phyloP scores from a whole-genome alignment of 257 asterid genomes.

The Thymus mandschuricus region DNA sequence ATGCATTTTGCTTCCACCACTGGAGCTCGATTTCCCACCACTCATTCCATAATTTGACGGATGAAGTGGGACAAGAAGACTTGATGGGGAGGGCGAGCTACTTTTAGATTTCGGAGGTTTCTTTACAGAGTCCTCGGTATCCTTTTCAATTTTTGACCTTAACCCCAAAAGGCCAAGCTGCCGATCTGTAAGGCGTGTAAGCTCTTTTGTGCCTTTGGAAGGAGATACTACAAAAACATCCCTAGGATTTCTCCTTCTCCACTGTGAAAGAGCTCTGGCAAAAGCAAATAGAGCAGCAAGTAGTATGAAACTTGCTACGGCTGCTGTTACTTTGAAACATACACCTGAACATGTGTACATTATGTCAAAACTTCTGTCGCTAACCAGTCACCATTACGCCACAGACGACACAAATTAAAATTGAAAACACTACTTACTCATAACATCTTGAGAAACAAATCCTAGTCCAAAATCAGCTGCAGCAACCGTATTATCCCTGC shows the following conservation, averaged over 20 bases:
- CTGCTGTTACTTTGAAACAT: constrained; percentile 49
- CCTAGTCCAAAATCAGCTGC: constrained; percentile 37
- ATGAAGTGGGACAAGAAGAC: constrained; percentile 78
- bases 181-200: constrained; percentile 59
- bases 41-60: constrained; percentile 62
- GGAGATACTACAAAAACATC: constrained; percentile 55
- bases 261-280: constrained; percentile 56
- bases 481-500: constrained; percentile 54
- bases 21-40: constrained; percentile 59
- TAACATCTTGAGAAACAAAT: constrained; percentile 51
- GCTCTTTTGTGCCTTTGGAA: constrained; percentile 66
- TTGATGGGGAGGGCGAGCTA: constrained; percentile 57
- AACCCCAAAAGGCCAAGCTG: constrained; percentile 83
- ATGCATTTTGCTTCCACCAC: constrained; percentile 53
- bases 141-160: constrained; percentile 55
- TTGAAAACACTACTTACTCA: constrained; percentile 57
- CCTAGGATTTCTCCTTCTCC: constrained; percentile 53
- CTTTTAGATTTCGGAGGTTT: constrained; percentile 71
- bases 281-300: constrained; percentile 67
- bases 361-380: constrained; percentile 18
- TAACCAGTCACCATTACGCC: neutral
- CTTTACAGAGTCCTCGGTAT: constrained; percentile 55
- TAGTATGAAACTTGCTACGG: constrained; percentile 48
- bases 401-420: neutral
- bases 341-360: constrained; percentile 50